These are phyloP conservation scores for Gliomastix tumulicola DNA, from an alignment of 2,329 filamentous ascomycete genomes.

Conservation along the genomic window DNA sequence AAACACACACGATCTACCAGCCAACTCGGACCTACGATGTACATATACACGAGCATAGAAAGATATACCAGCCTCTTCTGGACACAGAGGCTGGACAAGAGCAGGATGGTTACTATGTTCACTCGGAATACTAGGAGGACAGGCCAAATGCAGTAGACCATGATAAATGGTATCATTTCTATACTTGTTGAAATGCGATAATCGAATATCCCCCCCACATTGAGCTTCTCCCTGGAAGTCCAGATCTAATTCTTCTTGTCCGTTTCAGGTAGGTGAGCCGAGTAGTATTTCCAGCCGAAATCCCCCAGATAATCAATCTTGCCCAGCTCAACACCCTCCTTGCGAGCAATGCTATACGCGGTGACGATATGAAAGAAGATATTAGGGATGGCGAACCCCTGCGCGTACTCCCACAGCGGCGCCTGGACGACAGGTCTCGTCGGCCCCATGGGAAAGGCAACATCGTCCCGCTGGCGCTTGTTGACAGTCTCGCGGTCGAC, in stretches of 20 bases:
- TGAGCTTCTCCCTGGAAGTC: too few relatives aligned
- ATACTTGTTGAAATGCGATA: too few relatives aligned
- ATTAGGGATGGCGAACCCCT: slow-evolving; percentile 47
- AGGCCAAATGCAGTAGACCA: too few relatives aligned
- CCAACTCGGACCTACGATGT: background rate
- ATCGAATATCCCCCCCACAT: too few relatives aligned
- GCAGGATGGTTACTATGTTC: too few relatives aligned
- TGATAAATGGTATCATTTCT: too few relatives aligned
- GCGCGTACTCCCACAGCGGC: slow-evolving; percentile 31
- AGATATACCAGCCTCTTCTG: background rate
- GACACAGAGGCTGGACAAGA: too few relatives aligned
- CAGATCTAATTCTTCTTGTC: too few relatives aligned
- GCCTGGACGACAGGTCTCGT: slow-evolving; percentile 11
- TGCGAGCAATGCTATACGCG: slow-evolving; percentile 54
- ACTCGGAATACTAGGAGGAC: too few relatives aligned
- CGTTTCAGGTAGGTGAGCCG: too few relatives aligned
- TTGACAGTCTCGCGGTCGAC: slow-evolving; percentile 24
- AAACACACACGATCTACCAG: slow-evolving; percentile 1
- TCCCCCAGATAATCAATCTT: slow-evolving; percentile 46
- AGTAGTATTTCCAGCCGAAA: slow-evolving; percentile 19
- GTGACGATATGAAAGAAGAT: slow-evolving; percentile 57
- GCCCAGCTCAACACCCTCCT: slow-evolving; percentile 53
- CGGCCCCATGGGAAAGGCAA: slow-evolving; percentile 22
- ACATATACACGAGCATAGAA: background rate
- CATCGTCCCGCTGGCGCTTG: slow-evolving; percentile 14